Base-by-base conservation (phyloP, 2,329 filamentous ascomycete genomes). In the Emergomyces africanus region DNA sequence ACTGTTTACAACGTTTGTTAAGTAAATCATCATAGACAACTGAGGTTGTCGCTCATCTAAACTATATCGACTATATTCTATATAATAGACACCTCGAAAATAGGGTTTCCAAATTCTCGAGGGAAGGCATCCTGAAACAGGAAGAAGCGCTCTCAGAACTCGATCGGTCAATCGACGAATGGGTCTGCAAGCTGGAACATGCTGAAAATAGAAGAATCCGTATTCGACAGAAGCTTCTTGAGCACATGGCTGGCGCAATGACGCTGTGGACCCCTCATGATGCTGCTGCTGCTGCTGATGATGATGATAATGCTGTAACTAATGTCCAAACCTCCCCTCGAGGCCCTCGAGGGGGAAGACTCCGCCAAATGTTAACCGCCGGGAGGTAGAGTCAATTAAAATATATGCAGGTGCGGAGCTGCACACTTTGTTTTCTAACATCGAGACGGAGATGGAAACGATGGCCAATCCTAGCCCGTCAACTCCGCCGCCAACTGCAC, bases 151-250 rank as follows among this genome's bases (percentile, higher is more conserved):
- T n/a, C n/a, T n/a, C n/a, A 1, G 88, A 90, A 70, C 80, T 92
- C 6, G 88, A 92, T 68, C 76, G 80, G 18, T 88, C 85, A 2
- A 91, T 92, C 63, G 88, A 91, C 66, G 87, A 90, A 68, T 91
- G 88, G 85, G 83, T 88, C 54, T 78, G 75, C 65, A 91, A 91
- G 74, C 80, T 91, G n/a, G 88, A 91, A 68, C 81, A 86, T 63
- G 86, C 87, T 10, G 88, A 92, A 71, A 89, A 90, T 69, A 80
- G 88, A 67, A 83, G 88, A 46, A 85, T 84, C 18, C 80, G 86
- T 6, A 83, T 92, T 50, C 82, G 87, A 42, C 87, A 91, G 69
- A 92, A 90, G 77, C 77, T 92, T 14, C 80, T 92, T 3, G 88
- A 92, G 72, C 88, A 92, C 67, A 84, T 91, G 57, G 88, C 88